Evolutionary conservation across 768 basidiomycete genomes (phyloP).

Genomic region (Panaeolus cyanescens): DNA sequence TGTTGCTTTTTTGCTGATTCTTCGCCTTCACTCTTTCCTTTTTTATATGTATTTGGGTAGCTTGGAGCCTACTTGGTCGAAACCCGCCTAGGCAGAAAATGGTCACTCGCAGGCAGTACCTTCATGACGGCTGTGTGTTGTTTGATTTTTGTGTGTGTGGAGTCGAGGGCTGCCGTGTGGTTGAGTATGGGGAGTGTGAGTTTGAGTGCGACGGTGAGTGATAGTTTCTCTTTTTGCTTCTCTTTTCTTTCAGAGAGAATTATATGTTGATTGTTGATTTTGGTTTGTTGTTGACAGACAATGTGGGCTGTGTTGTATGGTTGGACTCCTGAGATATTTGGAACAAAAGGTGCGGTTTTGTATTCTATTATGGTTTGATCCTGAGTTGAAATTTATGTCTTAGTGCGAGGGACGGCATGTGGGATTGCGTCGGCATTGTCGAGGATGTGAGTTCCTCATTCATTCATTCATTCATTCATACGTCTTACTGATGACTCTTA

Average conservation of each 20-base stretch:
- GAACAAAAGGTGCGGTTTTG: conserved; percentile 59
- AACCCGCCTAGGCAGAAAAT: conserved; percentile 63
- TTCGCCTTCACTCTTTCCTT: neutral
- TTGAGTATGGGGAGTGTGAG: conserved; percentile 76
- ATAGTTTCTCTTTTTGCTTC: neutral
- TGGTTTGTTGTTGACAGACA: conserved; percentile 39
- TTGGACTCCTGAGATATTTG: conserved; percentile 89
- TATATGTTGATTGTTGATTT: neutral
- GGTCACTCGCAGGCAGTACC: conserved; percentile 76
- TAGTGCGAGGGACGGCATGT: conserved; percentile 85
- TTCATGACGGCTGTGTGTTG: conserved; percentile 78
- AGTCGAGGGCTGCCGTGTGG: conserved; percentile 58
- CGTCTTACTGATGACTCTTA: neutral
- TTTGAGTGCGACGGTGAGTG: conserved; percentile 67
- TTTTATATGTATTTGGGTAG: conserved; percentile 34
- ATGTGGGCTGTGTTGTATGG: conserved; percentile 92
- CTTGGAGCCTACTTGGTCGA: conserved; percentile 88
- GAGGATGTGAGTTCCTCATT: conserved; percentile 59
- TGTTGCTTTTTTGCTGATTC: neutral
- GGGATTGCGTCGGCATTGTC: conserved; percentile 87
- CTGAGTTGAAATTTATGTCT: conserved; percentile 1
- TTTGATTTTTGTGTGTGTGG: conserved; percentile 63
- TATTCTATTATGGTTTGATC: neutral
- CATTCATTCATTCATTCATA: neutral
- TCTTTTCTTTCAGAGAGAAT: neutral